These are phyloP conservation scores for Lactarius sp. DNA, from an alignment of 768 basidiomycete genomes.

Conservation along the genomic window DNA sequence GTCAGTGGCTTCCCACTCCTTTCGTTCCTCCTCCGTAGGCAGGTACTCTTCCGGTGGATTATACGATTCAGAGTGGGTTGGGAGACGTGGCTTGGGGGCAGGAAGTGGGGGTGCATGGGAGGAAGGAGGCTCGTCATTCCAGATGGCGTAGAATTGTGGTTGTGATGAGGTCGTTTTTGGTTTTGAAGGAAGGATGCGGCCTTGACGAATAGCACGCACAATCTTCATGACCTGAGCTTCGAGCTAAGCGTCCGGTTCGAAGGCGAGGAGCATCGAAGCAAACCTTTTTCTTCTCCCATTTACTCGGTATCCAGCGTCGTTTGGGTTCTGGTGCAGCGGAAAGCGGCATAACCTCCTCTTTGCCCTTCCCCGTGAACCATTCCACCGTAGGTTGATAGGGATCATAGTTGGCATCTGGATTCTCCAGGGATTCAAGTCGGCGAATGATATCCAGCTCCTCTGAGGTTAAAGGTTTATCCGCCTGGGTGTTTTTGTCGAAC, in stretches of 20 bases:
- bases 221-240: slow-evolving; percentile 90
- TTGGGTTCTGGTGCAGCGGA: slow-evolving; percentile 92
- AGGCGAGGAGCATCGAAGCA: neutral
- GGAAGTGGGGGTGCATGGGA: slow-evolving; percentile 84
- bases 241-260: neutral
- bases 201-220: slow-evolving; percentile 95
- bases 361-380: slow-evolving; percentile 96
- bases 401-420: slow-evolving; percentile 85
- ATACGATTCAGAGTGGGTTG: slow-evolving; percentile 94
- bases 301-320: slow-evolving; percentile 92
- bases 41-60: slow-evolving; percentile 98
- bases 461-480: slow-evolving; percentile 77
- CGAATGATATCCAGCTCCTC: slow-evolving; percentile 95
- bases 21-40: slow-evolving; percentile 73
- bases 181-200: slow-evolving; percentile 87
- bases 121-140: slow-evolving; percentile 72
- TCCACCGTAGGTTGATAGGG: slow-evolving; percentile 92
- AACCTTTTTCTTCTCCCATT: slow-evolving; percentile 99
- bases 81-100: slow-evolving; percentile 85
- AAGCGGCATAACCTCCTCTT: slow-evolving; percentile 91
- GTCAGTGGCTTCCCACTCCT: slow-evolving; percentile 77
- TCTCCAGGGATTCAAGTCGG: slow-evolving; percentile 84
- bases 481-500: slow-evolving; percentile 83
- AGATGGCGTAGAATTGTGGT: slow-evolving; percentile 79
- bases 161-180: slow-evolving; percentile 63